These are phyloP conservation scores for Coccinonectria pachysandricola DNA, from an alignment of 2,329 filamentous ascomycete genomes.

Conservation along the genomic window DNA sequence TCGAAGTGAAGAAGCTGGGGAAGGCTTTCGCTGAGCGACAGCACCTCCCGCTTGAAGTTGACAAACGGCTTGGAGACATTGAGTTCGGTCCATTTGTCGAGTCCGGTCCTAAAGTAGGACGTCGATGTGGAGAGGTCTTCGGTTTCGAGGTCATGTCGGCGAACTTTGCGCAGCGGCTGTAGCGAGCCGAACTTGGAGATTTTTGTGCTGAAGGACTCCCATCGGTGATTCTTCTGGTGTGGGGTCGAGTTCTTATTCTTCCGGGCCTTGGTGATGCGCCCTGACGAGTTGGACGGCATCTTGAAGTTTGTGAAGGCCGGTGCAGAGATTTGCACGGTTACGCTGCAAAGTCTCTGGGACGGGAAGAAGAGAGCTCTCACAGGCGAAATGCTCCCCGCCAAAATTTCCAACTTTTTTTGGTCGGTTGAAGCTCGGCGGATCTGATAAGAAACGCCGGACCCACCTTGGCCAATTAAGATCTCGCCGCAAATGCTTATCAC, in stretches of 20 bases:
- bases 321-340: slow-evolving; percentile 15
- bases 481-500: slow-evolving; percentile 26
- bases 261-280: slow-evolving; percentile 57
- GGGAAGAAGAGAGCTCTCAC: slow-evolving; percentile 11
- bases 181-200: slow-evolving; percentile 81
- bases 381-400: slow-evolving; percentile 18
- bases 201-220: slow-evolving; percentile 83
- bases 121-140: slow-evolving; percentile 65
- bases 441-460: slow-evolving; percentile 22
- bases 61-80: slow-evolving; percentile 79
- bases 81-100: slow-evolving; percentile 84
- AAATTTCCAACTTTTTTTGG: slow-evolving; percentile 23
- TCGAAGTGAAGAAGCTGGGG: slow-evolving; percentile 89
- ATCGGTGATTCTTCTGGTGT: slow-evolving; percentile 76
- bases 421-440: slow-evolving; percentile 24
- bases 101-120: slow-evolving; percentile 76
- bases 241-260: slow-evolving; percentile 61
- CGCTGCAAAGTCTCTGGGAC: slow-evolving; percentile 9
- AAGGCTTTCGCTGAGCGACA: slow-evolving; percentile 76
- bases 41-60: slow-evolving; percentile 63
- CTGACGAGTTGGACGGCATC: slow-evolving; percentile 53
- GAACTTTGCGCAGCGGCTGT: slow-evolving; percentile 83
- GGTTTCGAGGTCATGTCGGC: slow-evolving; percentile 72
- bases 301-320: slow-evolving; percentile 26
- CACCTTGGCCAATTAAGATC: slow-evolving; percentile 20